A percentile compares a stretch with the other conserved stretches of the same genome.
phyloP scores from a whole-genome alignment of 2,329 filamentous ascomycete genomes.

The Berkeleyomyces rouxiae region DNA sequence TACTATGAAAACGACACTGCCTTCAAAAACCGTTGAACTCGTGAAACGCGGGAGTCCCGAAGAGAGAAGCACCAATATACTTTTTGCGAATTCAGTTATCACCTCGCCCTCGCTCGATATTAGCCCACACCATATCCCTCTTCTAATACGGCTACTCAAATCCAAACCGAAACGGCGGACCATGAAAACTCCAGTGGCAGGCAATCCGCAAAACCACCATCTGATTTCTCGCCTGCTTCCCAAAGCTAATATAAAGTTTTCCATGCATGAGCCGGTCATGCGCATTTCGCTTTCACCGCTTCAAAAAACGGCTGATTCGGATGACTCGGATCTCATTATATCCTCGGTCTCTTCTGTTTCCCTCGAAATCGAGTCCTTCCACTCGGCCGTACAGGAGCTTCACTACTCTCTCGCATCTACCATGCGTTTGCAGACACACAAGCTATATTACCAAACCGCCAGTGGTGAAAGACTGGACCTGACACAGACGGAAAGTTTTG shows the following conservation, averaged over 20 bases:
- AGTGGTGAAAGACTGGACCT: slow-evolving; percentile 71
- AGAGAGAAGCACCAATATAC: slow-evolving; percentile 85
- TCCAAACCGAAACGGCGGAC: slow-evolving; percentile 22
- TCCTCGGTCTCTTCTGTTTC: slow-evolving; percentile 89
- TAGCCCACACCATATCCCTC: slow-evolving; percentile 76
- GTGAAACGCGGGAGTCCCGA: slow-evolving; percentile 52
- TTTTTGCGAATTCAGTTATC: slow-evolving; percentile 90
- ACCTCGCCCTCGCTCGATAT: slow-evolving; percentile 91
- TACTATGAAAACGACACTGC: slow-evolving; percentile 81
- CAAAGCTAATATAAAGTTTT: slow-evolving; percentile 88
- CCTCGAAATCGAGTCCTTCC: slow-evolving; percentile 87
- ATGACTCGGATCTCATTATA: slow-evolving; percentile 89
- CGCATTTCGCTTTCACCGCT: slow-evolving; percentile 76
- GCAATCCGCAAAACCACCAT: slow-evolving; percentile 31
- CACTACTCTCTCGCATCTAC: slow-evolving; percentile 78
- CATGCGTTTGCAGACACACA: slow-evolving; percentile 68
- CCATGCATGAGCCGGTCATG: slow-evolving; percentile 88
- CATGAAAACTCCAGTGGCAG: slow-evolving; percentile 9
- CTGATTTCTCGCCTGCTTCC: slow-evolving; percentile 82
- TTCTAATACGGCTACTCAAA: slow-evolving; percentile 62
- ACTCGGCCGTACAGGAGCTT: slow-evolving; percentile 65
- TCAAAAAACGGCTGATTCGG: slow-evolving; percentile 42
- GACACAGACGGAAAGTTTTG: slow-evolving; percentile 71
- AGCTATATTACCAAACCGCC: slow-evolving; percentile 87
- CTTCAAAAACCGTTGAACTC: slow-evolving; percentile 81